Evolutionary conservation across 2,329 filamentous ascomycete species (phyloP).

Genomic region (Leptographium lundbergii): DNA sequence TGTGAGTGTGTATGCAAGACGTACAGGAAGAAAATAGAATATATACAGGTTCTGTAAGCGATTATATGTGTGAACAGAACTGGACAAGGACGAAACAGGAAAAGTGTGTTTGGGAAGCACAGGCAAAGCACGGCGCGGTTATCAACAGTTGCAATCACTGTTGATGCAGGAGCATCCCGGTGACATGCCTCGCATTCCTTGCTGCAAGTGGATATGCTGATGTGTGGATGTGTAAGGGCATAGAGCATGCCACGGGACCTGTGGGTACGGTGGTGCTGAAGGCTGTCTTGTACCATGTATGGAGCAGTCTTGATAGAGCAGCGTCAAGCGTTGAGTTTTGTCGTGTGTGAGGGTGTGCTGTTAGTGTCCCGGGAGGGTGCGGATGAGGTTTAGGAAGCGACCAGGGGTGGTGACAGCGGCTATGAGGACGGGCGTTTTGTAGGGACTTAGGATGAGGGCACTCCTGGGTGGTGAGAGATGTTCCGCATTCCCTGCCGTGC

Average conservation of each 20-base stretch:
- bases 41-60: not conserved
- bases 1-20: not conserved
- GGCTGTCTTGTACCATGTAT: not conserved
- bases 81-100: not conserved
- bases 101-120: not conserved
- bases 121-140: not conserved
- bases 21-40: not conserved
- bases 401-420: not conserved
- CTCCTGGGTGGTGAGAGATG: not conserved
- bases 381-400: conserved; percentile 1
- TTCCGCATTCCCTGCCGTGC: not conserved
- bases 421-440: not conserved
- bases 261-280: not conserved
- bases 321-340: not conserved
- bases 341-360: not conserved
- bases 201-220: not conserved
- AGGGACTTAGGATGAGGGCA: not conserved
- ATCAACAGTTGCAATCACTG: not conserved
- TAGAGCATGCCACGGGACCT: not conserved
- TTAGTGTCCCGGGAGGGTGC: not conserved
- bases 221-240: not conserved
- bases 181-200: not conserved
- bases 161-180: not conserved
- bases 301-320: not conserved
- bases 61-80: not conserved